Percentiles rank a stretch among this genome's conserved stretches.
phyloP scores from a whole-genome alignment of 1,139 yeast species.

The Candida anutae region DNA sequence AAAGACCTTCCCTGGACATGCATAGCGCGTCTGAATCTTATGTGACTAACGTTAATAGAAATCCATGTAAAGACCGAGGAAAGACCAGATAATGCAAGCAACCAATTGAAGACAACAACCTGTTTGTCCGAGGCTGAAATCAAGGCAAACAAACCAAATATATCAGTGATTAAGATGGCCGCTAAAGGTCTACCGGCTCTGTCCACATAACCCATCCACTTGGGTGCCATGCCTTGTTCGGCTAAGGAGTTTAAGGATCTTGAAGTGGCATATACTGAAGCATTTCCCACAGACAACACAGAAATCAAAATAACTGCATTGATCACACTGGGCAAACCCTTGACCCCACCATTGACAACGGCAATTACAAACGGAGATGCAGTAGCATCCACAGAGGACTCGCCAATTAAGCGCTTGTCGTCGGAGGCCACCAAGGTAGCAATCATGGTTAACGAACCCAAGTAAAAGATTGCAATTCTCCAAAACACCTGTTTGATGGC shows the following conservation, averaged over 20 bases:
- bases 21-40: constrained; percentile 75
- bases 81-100: constrained; percentile 75
- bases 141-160: constrained; percentile 63
- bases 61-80: constrained; percentile 84
- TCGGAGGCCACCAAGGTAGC: constrained; percentile 40
- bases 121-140: constrained; percentile 62
- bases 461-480: constrained; percentile 60
- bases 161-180: constrained; percentile 21
- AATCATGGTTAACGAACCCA: constrained; percentile 35
- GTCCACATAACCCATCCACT: constrained; percentile 24
- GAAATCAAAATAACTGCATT: constrained; percentile 44
- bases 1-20: constrained; percentile 53
- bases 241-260: constrained; percentile 25
- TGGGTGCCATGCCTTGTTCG: constrained; percentile 26
- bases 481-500: constrained; percentile 72
- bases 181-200: constrained; percentile 26
- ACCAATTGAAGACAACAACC: constrained; percentile 68
- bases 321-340: constrained; percentile 46
- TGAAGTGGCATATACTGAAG: constrained; percentile 27
- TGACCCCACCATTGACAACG: constrained; percentile 43
- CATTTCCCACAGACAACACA: constrained; percentile 43
- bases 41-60: constrained; percentile 66
- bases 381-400: constrained; percentile 40
- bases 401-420: constrained; percentile 24
- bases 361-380: constrained; percentile 62